Evolutionary conservation across 2,329 filamentous ascomycete species (phyloP).

Genomic region (Cladosporium sp.): DNA sequence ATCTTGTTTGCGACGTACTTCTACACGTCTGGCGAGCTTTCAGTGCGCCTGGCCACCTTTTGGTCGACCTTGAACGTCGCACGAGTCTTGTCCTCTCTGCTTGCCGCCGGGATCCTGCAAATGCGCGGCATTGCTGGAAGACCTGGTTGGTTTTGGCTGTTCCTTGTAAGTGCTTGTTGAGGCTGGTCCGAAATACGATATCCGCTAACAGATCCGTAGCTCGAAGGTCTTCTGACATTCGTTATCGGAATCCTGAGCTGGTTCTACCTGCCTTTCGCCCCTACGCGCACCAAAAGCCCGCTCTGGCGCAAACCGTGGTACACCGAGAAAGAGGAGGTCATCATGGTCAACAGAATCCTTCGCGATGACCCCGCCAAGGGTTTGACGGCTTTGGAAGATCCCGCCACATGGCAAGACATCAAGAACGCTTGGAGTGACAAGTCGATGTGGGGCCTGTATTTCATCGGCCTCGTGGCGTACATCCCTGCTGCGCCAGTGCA

Average conservation of each 20-base stretch:
- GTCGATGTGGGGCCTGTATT: slow-evolving; percentile 18
- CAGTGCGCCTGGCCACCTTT: slow-evolving; percentile 62
- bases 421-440: slow-evolving; percentile 2
- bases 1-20: slow-evolving; percentile 70
- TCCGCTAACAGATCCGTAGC: neutral
- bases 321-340: slow-evolving; percentile 60
- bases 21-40: slow-evolving; percentile 67
- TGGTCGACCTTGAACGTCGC: slow-evolving; percentile 45
- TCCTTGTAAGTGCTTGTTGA: slow-evolving; percentile 37
- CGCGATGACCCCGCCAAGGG: slow-evolving; percentile 59
- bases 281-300: slow-evolving; percentile 56
- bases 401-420: slow-evolving; percentile 17
- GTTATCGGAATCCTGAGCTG: slow-evolving; percentile 50
- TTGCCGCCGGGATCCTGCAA: slow-evolving; percentile 32
- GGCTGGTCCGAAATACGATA: too few species aligned
- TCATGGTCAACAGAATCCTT: slow-evolving; percentile 62
- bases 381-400: slow-evolving; percentile 42
- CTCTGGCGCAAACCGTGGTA: slow-evolving; percentile 64
- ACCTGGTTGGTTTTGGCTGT: slow-evolving; percentile 53
- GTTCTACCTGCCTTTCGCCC: slow-evolving; percentile 50
- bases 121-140: slow-evolving; percentile 44
- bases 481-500: slow-evolving; percentile 38
- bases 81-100: slow-evolving; percentile 24
- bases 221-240: slow-evolving; percentile 54
- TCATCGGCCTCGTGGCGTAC: slow-evolving; percentile 18